Percentiles rank a stretch among this genome's conserved stretches.
phyloP scores from a whole-genome alignment of 2,329 filamentous ascomycete species.

The Penicillium brasilianum region DNA sequence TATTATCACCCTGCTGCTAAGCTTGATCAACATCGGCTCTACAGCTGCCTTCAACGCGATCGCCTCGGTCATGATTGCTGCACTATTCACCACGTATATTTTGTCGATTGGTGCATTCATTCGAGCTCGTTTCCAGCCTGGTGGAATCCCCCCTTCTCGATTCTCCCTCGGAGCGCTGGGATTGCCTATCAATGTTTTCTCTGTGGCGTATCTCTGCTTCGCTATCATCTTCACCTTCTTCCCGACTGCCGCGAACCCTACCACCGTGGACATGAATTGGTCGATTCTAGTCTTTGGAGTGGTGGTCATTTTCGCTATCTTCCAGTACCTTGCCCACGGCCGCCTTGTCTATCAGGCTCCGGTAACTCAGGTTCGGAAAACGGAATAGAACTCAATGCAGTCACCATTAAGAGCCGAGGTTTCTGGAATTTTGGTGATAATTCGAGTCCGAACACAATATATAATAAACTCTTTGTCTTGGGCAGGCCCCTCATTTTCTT shows the following conservation, averaged over 20 bases:
- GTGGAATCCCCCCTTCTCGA: conserved; percentile 27
- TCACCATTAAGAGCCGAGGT: no score
- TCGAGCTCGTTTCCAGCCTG: conserved; percentile 27
- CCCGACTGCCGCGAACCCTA: conserved; percentile 33
- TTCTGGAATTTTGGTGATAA: background rate
- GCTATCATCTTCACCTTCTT: conserved; percentile 40
- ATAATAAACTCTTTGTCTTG: conserved; percentile 1
- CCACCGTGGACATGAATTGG: conserved; percentile 32
- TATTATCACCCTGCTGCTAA: conserved; percentile 44
- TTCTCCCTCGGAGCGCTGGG: conserved; percentile 36
- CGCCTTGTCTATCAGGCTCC: conserved; percentile 29
- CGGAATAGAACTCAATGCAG: conserved; percentile 8
- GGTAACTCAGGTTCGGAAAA: conserved; percentile 31
- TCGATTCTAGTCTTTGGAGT: conserved; percentile 33
- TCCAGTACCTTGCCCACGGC: conserved; percentile 30
- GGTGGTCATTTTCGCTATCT: conserved; percentile 31
- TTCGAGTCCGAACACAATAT: background rate
- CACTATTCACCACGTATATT: conserved; percentile 59
- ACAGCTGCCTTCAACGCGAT: conserved; percentile 59
- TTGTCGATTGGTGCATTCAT: conserved; percentile 41
- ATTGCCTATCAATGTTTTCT: conserved; percentile 36
- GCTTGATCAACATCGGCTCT: conserved; percentile 59
- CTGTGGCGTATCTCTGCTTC: conserved; percentile 34
- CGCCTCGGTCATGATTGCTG: conserved; percentile 57
- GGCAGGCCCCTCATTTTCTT: conserved; percentile 5